phyloP scores from a whole-genome alignment of 2,329 filamentous ascomycete species.

The Cladosporium austrohemisphaericum region DNA sequence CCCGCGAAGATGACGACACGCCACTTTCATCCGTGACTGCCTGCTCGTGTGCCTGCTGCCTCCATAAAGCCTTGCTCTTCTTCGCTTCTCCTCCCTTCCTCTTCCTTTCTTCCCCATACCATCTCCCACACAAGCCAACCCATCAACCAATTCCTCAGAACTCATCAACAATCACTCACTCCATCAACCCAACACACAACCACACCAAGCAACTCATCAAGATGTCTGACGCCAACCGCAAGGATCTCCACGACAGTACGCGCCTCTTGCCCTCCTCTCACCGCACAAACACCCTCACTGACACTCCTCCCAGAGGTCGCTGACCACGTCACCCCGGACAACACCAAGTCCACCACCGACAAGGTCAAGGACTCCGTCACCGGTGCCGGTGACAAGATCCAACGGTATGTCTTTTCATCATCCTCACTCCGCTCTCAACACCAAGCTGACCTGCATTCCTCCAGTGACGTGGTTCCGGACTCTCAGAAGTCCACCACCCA shows the following conservation, averaged over 20 bases:
- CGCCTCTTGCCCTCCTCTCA: conserved; percentile 10
- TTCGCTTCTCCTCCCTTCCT: no score
- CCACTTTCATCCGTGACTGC: no score
- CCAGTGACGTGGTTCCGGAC: conserved; percentile 49
- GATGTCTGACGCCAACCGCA: conserved; percentile 62
- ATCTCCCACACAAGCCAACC: no score
- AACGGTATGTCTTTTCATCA: conserved; percentile 38
- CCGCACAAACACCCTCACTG: conserved; percentile 17
- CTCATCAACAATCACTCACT: no score
- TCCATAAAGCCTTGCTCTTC: no score
- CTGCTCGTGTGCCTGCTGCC: no score
- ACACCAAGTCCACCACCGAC: conserved; percentile 58
- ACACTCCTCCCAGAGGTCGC: conserved; percentile 45
- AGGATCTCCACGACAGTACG: conserved; percentile 53
- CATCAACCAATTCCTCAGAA: no score
- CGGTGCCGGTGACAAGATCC: conserved; percentile 53
- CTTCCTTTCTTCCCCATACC: no score
- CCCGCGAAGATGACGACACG: no score
- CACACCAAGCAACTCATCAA: conserved; percentile 37
- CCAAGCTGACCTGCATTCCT: background rate
- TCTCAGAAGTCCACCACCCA: conserved; percentile 53
- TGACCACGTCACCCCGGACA: conserved; percentile 57
- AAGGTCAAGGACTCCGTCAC: conserved; percentile 57
- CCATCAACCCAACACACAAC: conserved; percentile 25
- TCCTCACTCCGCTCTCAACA: conserved; percentile 22